Percentiles rank a stretch among this genome's conserved stretches.
phyloP scores from a whole-genome alignment of 768 basidiomycete genomes.

The Pleurotus tuber-regium region DNA sequence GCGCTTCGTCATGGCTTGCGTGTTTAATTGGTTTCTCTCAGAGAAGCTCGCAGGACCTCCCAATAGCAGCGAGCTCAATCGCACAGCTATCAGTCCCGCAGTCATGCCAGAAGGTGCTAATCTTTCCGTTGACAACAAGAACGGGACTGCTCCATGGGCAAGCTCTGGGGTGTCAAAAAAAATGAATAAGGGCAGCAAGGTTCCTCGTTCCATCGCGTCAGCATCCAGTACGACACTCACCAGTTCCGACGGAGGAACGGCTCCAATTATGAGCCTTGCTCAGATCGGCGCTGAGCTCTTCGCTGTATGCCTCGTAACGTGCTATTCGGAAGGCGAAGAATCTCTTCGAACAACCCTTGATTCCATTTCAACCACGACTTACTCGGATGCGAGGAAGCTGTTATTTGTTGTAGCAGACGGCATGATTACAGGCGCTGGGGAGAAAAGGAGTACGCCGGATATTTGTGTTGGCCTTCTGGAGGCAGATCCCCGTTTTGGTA shows the following conservation, averaged over 20 bases:
- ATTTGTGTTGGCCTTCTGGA: conserved; percentile 91
- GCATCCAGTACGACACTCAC: conserved; percentile 53
- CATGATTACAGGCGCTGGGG: conserved; percentile 97
- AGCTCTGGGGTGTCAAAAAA: conserved; percentile 51
- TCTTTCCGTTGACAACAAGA: conserved; percentile 84
- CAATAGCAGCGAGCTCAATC: conserved; percentile 64
- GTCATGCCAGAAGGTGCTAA: conserved; percentile 98
- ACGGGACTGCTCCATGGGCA: conserved; percentile 95
- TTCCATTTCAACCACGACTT: conserved; percentile 86
- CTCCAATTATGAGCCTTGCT: conserved; percentile 77
- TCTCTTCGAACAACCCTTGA: conserved; percentile 90
- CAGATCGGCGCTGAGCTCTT: conserved; percentile 96
- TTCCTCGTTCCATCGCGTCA: conserved; percentile 50
- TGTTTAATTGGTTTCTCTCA: conserved; percentile 97
- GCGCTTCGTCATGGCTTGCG: conserved; percentile 93
- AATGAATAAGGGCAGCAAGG: conserved; percentile 43
- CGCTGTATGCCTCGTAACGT: conserved; percentile 93
- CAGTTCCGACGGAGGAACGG: conserved; percentile 36
- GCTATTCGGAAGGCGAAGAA: conserved; percentile 96
- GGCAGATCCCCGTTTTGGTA: conserved; percentile 93
- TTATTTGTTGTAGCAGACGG: conserved; percentile 96
- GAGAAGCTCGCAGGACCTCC: conserved; percentile 77
- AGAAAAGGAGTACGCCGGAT: conserved; percentile 94
- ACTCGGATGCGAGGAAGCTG: conserved; percentile 90
- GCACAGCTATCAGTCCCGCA: conserved; percentile 88